These are phyloP conservation scores for Chrysoporthe cubensis DNA, from an alignment of 2,329 filamentous ascomycete genomes.

Conservation along the genomic window DNA sequence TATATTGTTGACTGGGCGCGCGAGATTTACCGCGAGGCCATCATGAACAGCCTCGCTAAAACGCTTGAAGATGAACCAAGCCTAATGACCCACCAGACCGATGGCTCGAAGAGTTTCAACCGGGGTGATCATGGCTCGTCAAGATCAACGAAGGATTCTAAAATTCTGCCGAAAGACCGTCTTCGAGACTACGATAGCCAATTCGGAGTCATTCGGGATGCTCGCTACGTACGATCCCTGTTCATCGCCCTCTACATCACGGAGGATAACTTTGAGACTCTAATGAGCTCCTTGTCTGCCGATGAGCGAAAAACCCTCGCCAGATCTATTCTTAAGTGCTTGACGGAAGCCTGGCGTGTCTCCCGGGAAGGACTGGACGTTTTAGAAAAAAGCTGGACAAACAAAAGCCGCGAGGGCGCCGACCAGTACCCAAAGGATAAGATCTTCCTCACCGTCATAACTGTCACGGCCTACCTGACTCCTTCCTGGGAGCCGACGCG, in stretches of 20 bases:
- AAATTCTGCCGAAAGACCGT: not conserved
- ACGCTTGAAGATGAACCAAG: not conserved
- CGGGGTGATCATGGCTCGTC: too few species aligned
- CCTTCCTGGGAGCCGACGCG: slow-evolving; percentile 6
- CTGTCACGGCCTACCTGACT: slow-evolving; percentile 8
- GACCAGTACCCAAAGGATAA: slow-evolving; percentile 9
- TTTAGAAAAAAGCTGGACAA: not conserved
- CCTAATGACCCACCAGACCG: too few species aligned
- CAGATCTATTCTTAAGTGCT: slow-evolving; percentile 1
- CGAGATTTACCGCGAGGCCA: slow-evolving; percentile 6
- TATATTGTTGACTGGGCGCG: slow-evolving; percentile 13
- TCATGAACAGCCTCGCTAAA: not conserved
- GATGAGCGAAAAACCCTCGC: slow-evolving; percentile 4
- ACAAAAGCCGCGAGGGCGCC: not conserved
- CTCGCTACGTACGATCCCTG: slow-evolving; percentile 1
- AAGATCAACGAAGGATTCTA: too few species aligned
- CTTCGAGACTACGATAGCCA: not conserved
- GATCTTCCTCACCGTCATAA: slow-evolving; percentile 7
- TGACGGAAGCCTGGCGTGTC: slow-evolving; percentile 10
- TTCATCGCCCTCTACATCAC: slow-evolving; percentile 11
- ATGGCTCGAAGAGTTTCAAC: too few species aligned
- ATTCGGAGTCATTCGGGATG: slow-evolving; percentile 5
- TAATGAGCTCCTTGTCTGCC: not conserved
- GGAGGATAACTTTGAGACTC: slow-evolving; percentile 5
- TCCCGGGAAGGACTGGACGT: not conserved